Evolutionary conservation across 2,329 filamentous ascomycete species (phyloP), one percentile per base, ranked within the genome.

Genomic region (Shiraia sp.): DNA sequence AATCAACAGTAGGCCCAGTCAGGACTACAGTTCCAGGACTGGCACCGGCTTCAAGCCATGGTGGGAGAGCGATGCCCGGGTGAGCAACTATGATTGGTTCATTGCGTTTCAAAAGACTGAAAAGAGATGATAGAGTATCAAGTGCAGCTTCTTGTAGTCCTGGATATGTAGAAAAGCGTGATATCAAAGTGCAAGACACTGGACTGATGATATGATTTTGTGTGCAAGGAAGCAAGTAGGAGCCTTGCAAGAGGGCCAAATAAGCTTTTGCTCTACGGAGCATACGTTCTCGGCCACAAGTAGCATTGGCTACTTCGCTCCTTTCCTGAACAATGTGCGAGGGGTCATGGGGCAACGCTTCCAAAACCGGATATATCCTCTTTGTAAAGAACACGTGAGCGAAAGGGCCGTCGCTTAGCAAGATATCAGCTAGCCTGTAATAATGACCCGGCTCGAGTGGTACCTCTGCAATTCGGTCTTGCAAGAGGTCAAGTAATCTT

Each of bases 211-310:
- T 51, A 27, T 66, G 61, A 10, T 44, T 32, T 17, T 41, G 40
- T 7, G 44, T 36, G 2, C 36, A 25, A 2, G 63, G 53, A 5
- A 64, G 49, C 63, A 61, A 67, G 37, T 57, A 66, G 3, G 59
- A 67, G 42, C 53, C 56, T 39, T 62, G 63, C 16, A 68, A 41
- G 25, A 68, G 64, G 5, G 37, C 46, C 9, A 66, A 36, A 39
- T 59, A 61, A 1, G 51, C 45, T 19, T 37, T 32, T n/a, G 43
- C 42, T 15, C 28, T 44, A 29, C 32, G 41, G 24, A 46, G 19
- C 19, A 22, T 14, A 8, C 35, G 32, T 29, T 53, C 32, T 28
- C 51, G 44, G 8, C 15, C 10, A 9, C 13, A 19, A 9, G 13
- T 32, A 9, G 32, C 42, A 10, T 25, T 10, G 25, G 17, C 19